Evolutionary conservation across 768 basidiomycete genomes (phyloP).

Genomic region (Hericium rajendrae): DNA sequence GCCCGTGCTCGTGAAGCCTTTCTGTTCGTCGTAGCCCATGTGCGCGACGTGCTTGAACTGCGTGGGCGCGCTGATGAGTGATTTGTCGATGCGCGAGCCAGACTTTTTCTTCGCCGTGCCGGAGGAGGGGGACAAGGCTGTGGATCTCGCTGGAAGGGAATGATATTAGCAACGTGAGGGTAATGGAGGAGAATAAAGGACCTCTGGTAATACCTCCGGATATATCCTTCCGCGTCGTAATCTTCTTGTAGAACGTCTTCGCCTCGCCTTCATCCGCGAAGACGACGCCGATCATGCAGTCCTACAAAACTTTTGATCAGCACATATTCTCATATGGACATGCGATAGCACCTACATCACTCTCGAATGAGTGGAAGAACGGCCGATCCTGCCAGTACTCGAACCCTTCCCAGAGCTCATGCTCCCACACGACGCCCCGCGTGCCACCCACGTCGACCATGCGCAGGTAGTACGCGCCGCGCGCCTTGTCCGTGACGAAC

Average conservation of each 20-base stretch:
- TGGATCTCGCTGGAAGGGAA: slow-evolving; percentile 27
- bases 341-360: slow-evolving; percentile 64
- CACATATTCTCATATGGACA: background rate
- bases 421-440: slow-evolving; percentile 85
- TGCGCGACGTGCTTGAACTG: slow-evolving; percentile 84
- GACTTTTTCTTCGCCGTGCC: slow-evolving; percentile 48
- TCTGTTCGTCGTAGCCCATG: slow-evolving; percentile 86
- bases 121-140: slow-evolving; percentile 25
- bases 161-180: background rate
- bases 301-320: slow-evolving; percentile 32
- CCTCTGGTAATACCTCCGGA: slow-evolving; percentile 20
- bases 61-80: slow-evolving; percentile 80
- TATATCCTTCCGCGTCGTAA: slow-evolving; percentile 52
- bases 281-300: slow-evolving; percentile 86
- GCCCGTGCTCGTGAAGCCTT: slow-evolving; percentile 77
- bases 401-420: slow-evolving; percentile 79
- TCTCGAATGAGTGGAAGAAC: slow-evolving; percentile 88
- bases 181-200: slow-evolving; percentile 1
- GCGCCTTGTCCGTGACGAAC: slow-evolving; percentile 52
- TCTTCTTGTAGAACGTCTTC: slow-evolving; percentile 77
- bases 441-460: slow-evolving; percentile 82
- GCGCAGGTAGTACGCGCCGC: slow-evolving; percentile 52
- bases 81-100: slow-evolving; percentile 79
- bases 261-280: slow-evolving; percentile 86
- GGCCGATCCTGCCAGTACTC: slow-evolving; percentile 76